Evolutionary conservation across 2,329 filamentous ascomycete genomes (phyloP).

Genomic region (Diplodia sapinea): DNA sequence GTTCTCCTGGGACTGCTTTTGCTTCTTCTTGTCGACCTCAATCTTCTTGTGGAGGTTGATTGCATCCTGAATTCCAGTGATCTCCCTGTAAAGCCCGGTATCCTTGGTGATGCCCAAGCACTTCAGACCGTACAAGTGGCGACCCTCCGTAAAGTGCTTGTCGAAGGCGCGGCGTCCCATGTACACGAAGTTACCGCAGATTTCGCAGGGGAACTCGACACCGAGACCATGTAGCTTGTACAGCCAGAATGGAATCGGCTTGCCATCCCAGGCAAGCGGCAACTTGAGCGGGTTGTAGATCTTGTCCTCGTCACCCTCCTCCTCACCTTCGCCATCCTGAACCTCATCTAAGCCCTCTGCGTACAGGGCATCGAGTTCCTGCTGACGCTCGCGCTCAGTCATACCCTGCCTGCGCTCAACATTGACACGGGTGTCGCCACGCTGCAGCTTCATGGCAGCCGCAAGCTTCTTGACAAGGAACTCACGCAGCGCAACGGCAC

Average conservation of each 20-base stretch:
- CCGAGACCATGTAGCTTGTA: conserved; percentile 96
- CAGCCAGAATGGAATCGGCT: conserved; percentile 92
- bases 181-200: conserved; percentile 93
- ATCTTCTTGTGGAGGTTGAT: conserved; percentile 91
- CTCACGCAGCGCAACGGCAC: conserved; percentile 87
- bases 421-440: conserved; percentile 88
- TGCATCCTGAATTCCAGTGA: conserved; percentile 89
- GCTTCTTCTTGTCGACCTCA: conserved; percentile 80
- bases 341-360: conserved; percentile 59
- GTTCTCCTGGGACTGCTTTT: conserved; percentile 76
- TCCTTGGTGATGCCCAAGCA: conserved; percentile 80
- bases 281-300: conserved; percentile 98
- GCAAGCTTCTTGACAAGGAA: conserved; percentile 80
- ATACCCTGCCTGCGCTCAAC: conserved; percentile 96
- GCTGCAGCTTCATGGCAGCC: conserved; percentile 82
- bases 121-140: conserved; percentile 92
- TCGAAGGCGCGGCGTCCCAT: conserved; percentile 96
- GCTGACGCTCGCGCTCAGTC: conserved; percentile 93
- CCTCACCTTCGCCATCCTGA: conserved; percentile 62
- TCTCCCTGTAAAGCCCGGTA: conserved; percentile 89
- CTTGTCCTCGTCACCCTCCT: conserved; percentile 75
- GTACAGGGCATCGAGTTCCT: conserved; percentile 89
- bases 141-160: conserved; percentile 95
- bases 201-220: conserved; percentile 93
- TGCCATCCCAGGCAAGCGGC: conserved; percentile 96